Conservation (phyloP, 768 basidiomycete genomes). For the Agaricus blazei region DNA sequence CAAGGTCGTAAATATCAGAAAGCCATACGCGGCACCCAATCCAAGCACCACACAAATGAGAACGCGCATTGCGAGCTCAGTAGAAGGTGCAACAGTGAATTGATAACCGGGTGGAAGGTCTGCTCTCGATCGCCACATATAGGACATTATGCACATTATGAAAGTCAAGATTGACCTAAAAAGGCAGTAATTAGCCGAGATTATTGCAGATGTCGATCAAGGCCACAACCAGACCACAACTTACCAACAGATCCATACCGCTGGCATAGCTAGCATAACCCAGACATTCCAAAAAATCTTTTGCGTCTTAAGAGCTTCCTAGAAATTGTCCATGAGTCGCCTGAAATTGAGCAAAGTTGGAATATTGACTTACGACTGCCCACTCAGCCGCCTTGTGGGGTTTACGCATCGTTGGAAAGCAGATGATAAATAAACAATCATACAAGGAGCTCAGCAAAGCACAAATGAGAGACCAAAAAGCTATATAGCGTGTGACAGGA, state of each 20-base stretch:
- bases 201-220: background rate
- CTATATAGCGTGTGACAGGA: constrained; percentile 48
- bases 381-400: constrained; percentile 57
- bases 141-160: constrained; percentile 49
- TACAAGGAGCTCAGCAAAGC: constrained; percentile 58
- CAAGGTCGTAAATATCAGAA: constrained; percentile 46
- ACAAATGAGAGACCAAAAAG: constrained; percentile 49
- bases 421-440: constrained; percentile 57
- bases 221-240: background rate
- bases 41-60: constrained; percentile 29
- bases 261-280: constrained; percentile 19
- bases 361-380: constrained; percentile 38
- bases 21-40: constrained; percentile 49
- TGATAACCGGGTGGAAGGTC: constrained; percentile 7
- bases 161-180: constrained; percentile 24
- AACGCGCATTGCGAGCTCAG: constrained; percentile 29
- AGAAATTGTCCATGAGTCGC: background rate
- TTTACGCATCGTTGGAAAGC: constrained; percentile 59
- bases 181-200: background rate
- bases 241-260: constrained; percentile 13
- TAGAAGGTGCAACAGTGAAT: background rate
- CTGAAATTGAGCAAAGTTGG: background rate
- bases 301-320: constrained; percentile 44
- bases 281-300: constrained; percentile 55
- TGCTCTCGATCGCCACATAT: constrained; percentile 57